Base-by-base conservation (phyloP, 306 rosid genomes). In the Echinosophora koreensis region DNA sequence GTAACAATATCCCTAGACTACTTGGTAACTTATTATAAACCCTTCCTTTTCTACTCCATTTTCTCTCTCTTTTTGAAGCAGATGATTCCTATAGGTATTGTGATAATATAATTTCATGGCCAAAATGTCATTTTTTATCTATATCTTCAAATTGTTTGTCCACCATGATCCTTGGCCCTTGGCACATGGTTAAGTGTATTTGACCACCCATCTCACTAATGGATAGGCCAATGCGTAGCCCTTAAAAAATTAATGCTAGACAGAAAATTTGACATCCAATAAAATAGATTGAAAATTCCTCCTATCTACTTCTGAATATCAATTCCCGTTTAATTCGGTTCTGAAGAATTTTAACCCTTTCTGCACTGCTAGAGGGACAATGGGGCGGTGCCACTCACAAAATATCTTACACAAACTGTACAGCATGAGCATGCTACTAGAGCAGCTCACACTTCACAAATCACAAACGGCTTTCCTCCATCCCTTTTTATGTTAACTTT, bases 351-450 rank as follows among this genome's bases (percentile, higher is more conserved):
- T 60, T 74, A 44, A 38, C 64, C 34, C 60, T 37, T 74, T 15
- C 8, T 59, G 15, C 57, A 41, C 22, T 9, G 22, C 1, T 11
- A 54, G 74, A 57, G 4, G 8, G 52, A 58, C 59, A 78, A 78
- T 77, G 74, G 73, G 84, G 70, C 75, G 80, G 81, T 84, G 77
- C 62, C 62, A 41, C 76, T 67, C 54, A 50, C 61, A 44, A 5
- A 8, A 39, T 39, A 57, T 51, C 66, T 66, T 38, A 52, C 41
- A 51, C 5, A 8, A 27, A 14, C 60, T 9, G 39, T 6, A 6
- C 17, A n/a, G 32, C 32, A 30, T 30, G 32, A 2, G 32, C 32
- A 2, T 2, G 2, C 2, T 30, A 30, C 27, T 5, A 66, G 2
- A 65, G 0, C 15, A 41, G 5, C 62, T 65, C 60, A 22, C 78